Evolutionary conservation across 371 early-diverging fungal genomes (phyloP).

Genomic region (Mycotypha africana): DNA sequence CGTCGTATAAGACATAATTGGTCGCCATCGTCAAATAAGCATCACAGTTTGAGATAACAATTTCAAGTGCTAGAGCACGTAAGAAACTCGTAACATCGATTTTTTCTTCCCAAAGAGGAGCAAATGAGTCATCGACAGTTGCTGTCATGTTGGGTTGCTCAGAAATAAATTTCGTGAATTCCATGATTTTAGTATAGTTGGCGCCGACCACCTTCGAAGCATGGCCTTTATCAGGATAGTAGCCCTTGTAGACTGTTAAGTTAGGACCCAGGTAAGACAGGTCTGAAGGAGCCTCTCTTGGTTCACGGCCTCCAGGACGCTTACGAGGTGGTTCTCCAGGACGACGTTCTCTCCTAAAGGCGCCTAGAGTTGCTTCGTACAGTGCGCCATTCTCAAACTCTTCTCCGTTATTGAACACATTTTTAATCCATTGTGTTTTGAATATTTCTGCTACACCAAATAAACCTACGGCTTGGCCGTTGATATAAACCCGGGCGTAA

Average conservation of each 20-base stretch:
- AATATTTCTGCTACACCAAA: slow-evolving; percentile 23
- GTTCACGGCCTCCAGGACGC: too few species aligned
- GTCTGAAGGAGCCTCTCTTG: slow-evolving; percentile 3
- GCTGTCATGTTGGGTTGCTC: not conserved
- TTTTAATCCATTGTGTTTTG: slow-evolving; percentile 23
- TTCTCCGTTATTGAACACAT: slow-evolving; percentile 21
- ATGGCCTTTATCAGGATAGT: slow-evolving; percentile 4
- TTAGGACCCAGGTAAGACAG: slow-evolving; percentile 19
- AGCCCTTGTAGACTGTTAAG: slow-evolving; percentile 8
- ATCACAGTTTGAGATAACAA: slow-evolving; percentile 12
- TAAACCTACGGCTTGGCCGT: slow-evolving; percentile 22
- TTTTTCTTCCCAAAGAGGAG: slow-evolving; percentile 8
- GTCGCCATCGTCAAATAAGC: slow-evolving; percentile 23
- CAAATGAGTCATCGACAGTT: not conserved
- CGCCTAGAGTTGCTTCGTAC: not conserved
- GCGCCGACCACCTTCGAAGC: slow-evolving; percentile 1
- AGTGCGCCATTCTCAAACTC: not conserved
- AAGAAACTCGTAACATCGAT: slow-evolving; percentile 6
- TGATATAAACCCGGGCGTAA: slow-evolving; percentile 22
- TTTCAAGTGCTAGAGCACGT: slow-evolving; percentile 11
- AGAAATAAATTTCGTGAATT: slow-evolving; percentile 11
- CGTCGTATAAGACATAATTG: slow-evolving; percentile 27
- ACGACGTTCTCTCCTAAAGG: not conserved
- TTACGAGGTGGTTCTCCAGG: not conserved
- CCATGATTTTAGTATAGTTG: slow-evolving; percentile 9